Conservation (phyloP, 2,329 filamentous ascomycete genomes). For the Didymella pinodella region DNA sequence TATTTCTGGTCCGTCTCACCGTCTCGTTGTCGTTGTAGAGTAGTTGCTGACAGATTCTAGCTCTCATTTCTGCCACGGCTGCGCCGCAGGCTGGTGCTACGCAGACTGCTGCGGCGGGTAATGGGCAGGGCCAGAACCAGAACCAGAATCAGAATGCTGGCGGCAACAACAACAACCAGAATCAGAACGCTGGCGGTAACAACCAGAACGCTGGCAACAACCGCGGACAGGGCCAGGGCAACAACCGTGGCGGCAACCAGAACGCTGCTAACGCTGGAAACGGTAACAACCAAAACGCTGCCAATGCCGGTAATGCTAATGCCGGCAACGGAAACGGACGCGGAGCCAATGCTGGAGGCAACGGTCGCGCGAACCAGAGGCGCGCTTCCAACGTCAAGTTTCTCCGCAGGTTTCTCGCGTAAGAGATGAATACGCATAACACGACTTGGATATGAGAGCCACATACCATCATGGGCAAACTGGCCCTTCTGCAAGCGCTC, state of each 20-base stretch:
- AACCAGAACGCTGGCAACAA: constrained; percentile 6
- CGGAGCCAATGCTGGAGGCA: constrained; percentile 7
- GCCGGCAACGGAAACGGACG: too few relatives aligned
- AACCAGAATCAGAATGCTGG: constrained; percentile 11
- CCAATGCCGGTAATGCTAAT: too few relatives aligned
- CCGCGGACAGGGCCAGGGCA: not conserved
- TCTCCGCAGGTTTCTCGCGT: constrained; percentile 13
- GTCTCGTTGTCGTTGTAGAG: not conserved
- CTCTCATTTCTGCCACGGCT: constrained; percentile 28
- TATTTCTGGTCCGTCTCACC: constrained; percentile 49
- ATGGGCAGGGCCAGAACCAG: constrained; percentile 17
- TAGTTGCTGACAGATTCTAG: constrained; percentile 23
- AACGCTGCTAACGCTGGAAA: constrained; percentile 22
- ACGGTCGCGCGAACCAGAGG: constrained; percentile 23
- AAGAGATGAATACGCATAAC: not conserved
- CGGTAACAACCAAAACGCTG: constrained; percentile 8
- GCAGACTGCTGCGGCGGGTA: constrained; percentile 7
- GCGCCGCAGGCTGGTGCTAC: constrained; percentile 8
- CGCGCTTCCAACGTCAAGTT: constrained; percentile 8
- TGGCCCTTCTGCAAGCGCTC: constrained; percentile 2
- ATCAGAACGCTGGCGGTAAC: constrained; percentile 8
- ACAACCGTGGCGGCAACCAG: constrained; percentile 13
- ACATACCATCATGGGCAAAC: not conserved
- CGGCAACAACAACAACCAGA: constrained; percentile 8
- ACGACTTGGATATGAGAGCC: not conserved